These are phyloP conservation scores for Salvia hispanica DNA, from an alignment of 257 asterid genomes.

Conservation along the genomic window DNA sequence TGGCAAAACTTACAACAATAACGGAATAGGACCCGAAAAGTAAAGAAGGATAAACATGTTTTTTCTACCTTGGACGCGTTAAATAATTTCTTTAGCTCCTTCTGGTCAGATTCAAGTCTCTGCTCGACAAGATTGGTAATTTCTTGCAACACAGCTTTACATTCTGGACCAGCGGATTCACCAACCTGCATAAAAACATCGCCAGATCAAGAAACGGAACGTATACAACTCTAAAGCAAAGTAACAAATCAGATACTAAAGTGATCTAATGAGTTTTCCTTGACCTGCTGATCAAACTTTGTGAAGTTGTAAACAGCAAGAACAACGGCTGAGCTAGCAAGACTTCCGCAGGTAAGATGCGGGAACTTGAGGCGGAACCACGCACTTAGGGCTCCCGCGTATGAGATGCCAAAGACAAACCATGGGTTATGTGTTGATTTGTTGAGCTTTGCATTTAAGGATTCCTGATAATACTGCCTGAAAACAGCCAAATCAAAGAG, in stretches of 20 bases:
- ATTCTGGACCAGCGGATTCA: slow-evolving; percentile 96
- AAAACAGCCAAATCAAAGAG: slow-evolving; percentile 91
- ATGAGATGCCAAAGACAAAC: slow-evolving; percentile 88
- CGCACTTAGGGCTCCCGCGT: slow-evolving; percentile 94
- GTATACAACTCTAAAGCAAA: slow-evolving; percentile 8
- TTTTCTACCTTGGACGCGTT: slow-evolving; percentile 39
- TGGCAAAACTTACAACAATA: no score
- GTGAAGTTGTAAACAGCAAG: slow-evolving; percentile 74
- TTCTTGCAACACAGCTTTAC: slow-evolving; percentile 87
- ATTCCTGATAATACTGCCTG: slow-evolving; percentile 86
- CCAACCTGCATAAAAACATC: slow-evolving; percentile 63
- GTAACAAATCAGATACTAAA: neutral
- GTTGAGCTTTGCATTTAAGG: slow-evolving; percentile 62
- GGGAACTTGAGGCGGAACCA: slow-evolving; percentile 98
- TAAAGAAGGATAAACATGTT: no score
- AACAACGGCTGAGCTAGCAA: slow-evolving; percentile 96
- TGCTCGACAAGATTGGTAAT: slow-evolving; percentile 77
- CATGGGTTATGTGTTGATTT: slow-evolving; percentile 78
- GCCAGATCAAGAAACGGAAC: slow-evolving; percentile 9
- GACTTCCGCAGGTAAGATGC: slow-evolving; percentile 96
- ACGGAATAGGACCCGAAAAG: no score
- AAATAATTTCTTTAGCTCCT: slow-evolving; percentile 58
- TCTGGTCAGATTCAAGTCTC: slow-evolving; percentile 59
- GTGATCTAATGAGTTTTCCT: slow-evolving; percentile 2
- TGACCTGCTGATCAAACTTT: slow-evolving; percentile 92